Conservation (phyloP, 495 filamentous ascomycete genomes). For the Penicillium cataractarum region DNA sequence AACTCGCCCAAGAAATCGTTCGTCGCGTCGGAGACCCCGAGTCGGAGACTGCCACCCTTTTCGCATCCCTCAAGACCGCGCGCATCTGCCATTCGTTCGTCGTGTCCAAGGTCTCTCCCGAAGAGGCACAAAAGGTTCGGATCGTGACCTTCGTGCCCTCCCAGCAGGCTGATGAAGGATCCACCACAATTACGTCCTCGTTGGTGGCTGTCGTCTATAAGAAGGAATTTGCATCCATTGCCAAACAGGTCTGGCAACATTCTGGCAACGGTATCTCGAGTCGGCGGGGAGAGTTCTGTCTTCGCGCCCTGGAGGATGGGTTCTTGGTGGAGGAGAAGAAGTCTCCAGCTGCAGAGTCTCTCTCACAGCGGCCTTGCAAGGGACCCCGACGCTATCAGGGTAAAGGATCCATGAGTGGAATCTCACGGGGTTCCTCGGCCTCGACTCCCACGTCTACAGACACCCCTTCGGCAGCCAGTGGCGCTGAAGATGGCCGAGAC, state of each 20-base stretch:
- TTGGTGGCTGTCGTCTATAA: constrained; percentile 77
- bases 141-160: constrained; percentile 68
- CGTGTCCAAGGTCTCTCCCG: constrained; percentile 52
- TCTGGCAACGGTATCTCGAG: constrained; percentile 93
- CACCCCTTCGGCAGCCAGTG: constrained; percentile 16
- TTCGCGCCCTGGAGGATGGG: constrained; percentile 70
- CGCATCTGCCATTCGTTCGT: constrained; percentile 74
- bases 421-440: constrained; percentile 21
- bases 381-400: constrained; percentile 76
- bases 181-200: constrained; percentile 46
- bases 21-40: constrained; percentile 59
- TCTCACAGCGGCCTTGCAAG: constrained; percentile 54
- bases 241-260: constrained; percentile 96
- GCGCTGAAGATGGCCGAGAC: constrained; percentile 60
- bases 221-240: constrained; percentile 61
- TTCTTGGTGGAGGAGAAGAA: constrained; percentile 60
- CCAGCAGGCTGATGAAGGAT: constrained; percentile 39
- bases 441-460: constrained; percentile 11
- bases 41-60: constrained; percentile 73
- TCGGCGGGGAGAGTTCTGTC: constrained; percentile 87
- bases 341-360: constrained; percentile 27
- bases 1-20: constrained; percentile 71
- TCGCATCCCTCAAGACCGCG: constrained; percentile 71
- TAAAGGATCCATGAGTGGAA: constrained; percentile 45
- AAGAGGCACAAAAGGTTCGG: constrained; percentile 53